These are phyloP conservation scores for Clathrospora elynae DNA, from an alignment of 2,329 filamentous ascomycete species.

Conservation along the genomic window DNA sequence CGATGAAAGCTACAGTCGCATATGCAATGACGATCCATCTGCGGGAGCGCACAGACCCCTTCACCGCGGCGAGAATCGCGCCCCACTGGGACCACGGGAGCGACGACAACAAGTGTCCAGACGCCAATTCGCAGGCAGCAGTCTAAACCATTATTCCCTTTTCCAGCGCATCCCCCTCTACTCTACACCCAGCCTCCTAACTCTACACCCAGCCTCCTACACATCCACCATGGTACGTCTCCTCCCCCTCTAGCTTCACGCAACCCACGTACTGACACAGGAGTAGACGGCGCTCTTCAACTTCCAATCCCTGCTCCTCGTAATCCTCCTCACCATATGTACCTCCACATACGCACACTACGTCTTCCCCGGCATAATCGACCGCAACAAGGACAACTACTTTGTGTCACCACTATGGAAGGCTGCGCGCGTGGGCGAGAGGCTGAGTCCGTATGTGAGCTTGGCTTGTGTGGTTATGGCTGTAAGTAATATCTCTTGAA, in stretches of 20 bases:
- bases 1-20: too few species aligned
- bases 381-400: conserved; percentile 84
- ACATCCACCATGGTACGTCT: conserved; percentile 19
- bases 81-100: too few species aligned
- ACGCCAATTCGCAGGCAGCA: conserved; percentile 1
- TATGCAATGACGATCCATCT: too few species aligned
- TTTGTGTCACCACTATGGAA: conserved; percentile 94
- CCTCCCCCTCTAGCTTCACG: background rate
- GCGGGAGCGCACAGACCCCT: too few species aligned
- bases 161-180: background rate
- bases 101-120: too few species aligned
- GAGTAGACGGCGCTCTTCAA: conserved; percentile 93
- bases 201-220: background rate
- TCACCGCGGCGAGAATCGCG: too few species aligned
- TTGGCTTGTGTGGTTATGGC: conserved; percentile 94
- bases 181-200: background rate
- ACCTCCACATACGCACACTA: conserved; percentile 93
- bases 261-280: conserved; percentile 4
- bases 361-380: conserved; percentile 85
- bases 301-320: conserved; percentile 94
- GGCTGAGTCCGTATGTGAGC: conserved; percentile 93
- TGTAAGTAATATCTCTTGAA: conserved; percentile 56
- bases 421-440: conserved; percentile 86
- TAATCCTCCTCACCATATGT: conserved; percentile 93
- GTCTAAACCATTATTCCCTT: background rate